Evolutionary conservation across 129 eudicot species (phyloP).

Genomic region (Pseudognaphalium luteoalbum): DNA sequence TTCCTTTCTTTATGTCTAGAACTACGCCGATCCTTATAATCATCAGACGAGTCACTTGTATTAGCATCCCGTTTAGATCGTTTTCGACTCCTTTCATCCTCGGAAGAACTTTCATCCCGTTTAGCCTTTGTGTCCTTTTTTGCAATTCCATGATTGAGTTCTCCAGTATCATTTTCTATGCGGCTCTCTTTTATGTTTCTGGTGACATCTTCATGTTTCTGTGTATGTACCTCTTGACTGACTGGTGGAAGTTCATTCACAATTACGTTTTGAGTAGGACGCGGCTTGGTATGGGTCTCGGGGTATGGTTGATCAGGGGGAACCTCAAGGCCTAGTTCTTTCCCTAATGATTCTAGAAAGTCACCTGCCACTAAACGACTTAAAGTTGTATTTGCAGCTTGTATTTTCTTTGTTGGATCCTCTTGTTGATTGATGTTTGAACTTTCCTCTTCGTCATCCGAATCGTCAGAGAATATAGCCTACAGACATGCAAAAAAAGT

Average conservation of each 20-base stretch:
- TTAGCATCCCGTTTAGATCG: slow-evolving; percentile 48
- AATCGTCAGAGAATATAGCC: slow-evolving; percentile 99
- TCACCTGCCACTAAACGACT: slow-evolving; percentile 94
- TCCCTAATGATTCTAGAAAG: slow-evolving; percentile 91
- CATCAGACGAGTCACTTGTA: slow-evolving; percentile 50
- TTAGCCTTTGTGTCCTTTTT: slow-evolving; percentile 37
- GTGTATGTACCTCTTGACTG: slow-evolving; percentile 16
- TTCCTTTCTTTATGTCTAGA: slow-evolving; percentile 66
- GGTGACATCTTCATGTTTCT: slow-evolving; percentile 8
- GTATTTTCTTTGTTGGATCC: slow-evolving; percentile 68
- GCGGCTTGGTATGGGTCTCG: slow-evolving; percentile 31
- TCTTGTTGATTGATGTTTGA: slow-evolving; percentile 41
- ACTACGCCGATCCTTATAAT: slow-evolving; percentile 41
- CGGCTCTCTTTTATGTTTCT: not conserved
- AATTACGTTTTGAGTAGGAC: slow-evolving; percentile 32
- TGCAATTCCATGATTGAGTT: slow-evolving; percentile 26
- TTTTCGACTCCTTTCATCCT: slow-evolving; percentile 60
- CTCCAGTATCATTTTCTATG: not conserved
- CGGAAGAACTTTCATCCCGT: slow-evolving; percentile 50
- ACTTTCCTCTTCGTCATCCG: slow-evolving; percentile 68
- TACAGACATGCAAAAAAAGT: slow-evolving; percentile 27
- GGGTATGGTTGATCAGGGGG: slow-evolving; percentile 69
- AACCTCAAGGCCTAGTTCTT: slow-evolving; percentile 88
- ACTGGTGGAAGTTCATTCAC: slow-evolving; percentile 25
- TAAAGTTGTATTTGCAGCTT: slow-evolving; percentile 74